These are phyloP conservation scores for Clarireedia monteithiana DNA, from an alignment of 2,329 filamentous ascomycete genomes.

Conservation along the genomic window DNA sequence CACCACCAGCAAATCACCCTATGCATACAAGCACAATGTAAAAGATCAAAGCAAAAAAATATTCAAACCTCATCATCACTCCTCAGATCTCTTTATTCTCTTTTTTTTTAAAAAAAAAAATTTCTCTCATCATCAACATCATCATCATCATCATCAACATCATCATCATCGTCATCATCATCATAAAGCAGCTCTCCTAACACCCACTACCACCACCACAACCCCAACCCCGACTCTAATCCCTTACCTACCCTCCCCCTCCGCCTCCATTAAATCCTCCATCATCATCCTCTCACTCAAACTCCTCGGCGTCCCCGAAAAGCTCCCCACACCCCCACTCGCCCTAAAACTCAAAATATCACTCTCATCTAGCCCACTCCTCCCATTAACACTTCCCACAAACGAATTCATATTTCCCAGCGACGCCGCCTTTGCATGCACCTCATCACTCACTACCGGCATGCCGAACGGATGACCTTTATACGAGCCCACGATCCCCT, in stretches of 20 bases:
- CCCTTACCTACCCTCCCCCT: background rate
- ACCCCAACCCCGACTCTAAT: background rate
- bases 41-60: too few relatives aligned
- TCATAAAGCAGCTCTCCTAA: background rate
- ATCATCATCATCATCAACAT: background rate
- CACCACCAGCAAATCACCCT: too few relatives aligned
- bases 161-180: background rate
- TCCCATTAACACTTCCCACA: constrained; percentile 40
- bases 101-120: too few relatives aligned
- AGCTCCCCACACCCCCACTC: constrained; percentile 19
- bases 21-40: too few relatives aligned
- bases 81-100: background rate
- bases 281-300: constrained; percentile 27
- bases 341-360: constrained; percentile 20
- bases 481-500: constrained; percentile 40
- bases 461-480: constrained; percentile 44
- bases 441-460: constrained; percentile 41
- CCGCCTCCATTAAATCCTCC: constrained; percentile 23
- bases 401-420: constrained; percentile 43
- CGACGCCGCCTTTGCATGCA: constrained; percentile 41
- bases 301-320: constrained; percentile 22
- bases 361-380: constrained; percentile 25
- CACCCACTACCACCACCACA: background rate
- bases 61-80: background rate
- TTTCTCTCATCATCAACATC: too few relatives aligned